Conservation (phyloP, 2,329 filamentous ascomycete genomes). For the Xylariaceae sp. region DNA sequence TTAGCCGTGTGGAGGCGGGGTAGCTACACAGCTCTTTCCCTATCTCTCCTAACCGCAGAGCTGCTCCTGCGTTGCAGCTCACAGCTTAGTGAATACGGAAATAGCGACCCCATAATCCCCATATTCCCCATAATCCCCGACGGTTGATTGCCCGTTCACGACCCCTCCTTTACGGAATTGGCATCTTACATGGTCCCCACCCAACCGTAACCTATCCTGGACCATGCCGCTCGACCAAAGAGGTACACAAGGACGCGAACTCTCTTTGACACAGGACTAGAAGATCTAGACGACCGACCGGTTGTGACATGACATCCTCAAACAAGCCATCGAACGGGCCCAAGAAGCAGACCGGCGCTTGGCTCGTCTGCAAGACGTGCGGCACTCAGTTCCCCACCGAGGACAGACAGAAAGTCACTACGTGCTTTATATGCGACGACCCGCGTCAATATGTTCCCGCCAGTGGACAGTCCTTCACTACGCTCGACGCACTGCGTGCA, state of each 20-base stretch:
- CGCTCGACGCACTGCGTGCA: slow-evolving; percentile 43
- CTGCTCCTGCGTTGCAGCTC: neutral
- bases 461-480: slow-evolving; percentile 61
- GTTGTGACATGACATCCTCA: slow-evolving; percentile 6
- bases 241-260: no score
- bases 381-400: slow-evolving; percentile 62
- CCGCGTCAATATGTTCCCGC: slow-evolving; percentile 64
- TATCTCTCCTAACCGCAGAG: neutral
- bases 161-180: no score
- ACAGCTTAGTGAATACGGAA: no score
- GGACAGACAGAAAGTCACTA: slow-evolving; percentile 43
- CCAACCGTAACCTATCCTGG: no score
- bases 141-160: no score
- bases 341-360: slow-evolving; percentile 22
- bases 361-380: slow-evolving; percentile 61
- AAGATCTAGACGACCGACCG: neutral
- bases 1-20: neutral
- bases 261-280: no score
- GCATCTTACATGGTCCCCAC: no score
- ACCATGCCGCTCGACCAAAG: no score
- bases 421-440: slow-evolving; percentile 69
- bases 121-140: no score
- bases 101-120: no score
- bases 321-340: slow-evolving; percentile 21
- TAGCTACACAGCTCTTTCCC: neutral